Evolutionary conservation across 2,329 filamentous ascomycete species (phyloP), one percentile per base, ranked within the genome.

Genomic region (Pseudogymnoascus sp.): DNA sequence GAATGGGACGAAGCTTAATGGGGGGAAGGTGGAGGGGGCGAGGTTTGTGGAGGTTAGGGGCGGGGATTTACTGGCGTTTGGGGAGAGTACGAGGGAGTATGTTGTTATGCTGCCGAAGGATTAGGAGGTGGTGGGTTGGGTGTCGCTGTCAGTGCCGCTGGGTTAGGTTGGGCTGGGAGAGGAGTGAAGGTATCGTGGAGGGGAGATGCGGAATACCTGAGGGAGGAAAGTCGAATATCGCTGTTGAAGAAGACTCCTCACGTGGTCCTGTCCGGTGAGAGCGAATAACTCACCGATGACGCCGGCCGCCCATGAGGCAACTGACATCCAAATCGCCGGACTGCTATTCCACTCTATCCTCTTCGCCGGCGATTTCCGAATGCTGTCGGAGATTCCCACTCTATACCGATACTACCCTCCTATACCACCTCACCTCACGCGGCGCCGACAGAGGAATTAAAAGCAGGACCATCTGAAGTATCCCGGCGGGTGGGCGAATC

Each of bases 21-120:
- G 86, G 35, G 86, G 90, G 65, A 80, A 78, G 69, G 77, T 96
- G 3, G 89, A 90, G 1, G 81, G 84, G 13, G 89, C 89, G 71
- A 82, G 92, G 66, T 99, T 92, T 74, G 78, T 96, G 61, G 93
- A 99, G 76, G 76, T 97, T 63, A 83, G 87, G 73, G 88, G 95
- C 74, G 93, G 92, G 77, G 95, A 99, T 75, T 86, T 99, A 73
- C 75, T 99, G 64, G 86, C 86, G 72, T 96, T 99, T 76, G 95
- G 93, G 8, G 82, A 89, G 65, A 96, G 91, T 73, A 89, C 90
- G 64, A 85, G 92, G 70, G 95, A 99, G 76, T 99, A 97, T 75
- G 91, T 99, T n/a, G 75, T 97, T 65, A 95, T 97, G 90, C 81
- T 97, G 64, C 81, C 69, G 16, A 70, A 69, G 64, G 64, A 60